Conservation (phyloP, 2,329 filamentous ascomycete species). For the Penicillium sp. region DNA sequence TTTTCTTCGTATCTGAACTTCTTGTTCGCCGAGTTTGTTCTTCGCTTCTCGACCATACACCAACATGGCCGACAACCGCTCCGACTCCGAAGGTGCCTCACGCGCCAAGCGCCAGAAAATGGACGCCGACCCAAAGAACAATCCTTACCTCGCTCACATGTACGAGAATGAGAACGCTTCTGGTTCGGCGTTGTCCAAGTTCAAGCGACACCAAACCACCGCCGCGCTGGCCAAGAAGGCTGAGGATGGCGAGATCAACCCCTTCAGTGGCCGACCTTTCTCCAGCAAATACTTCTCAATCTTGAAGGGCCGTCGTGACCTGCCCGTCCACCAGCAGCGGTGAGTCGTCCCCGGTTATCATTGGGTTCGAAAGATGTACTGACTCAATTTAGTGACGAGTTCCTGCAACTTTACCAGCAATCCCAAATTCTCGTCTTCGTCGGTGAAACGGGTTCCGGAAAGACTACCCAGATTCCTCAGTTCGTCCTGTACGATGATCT, state of each 20-base stretch:
- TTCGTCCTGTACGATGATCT: constrained; percentile 97
- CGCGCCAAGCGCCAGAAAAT: constrained; percentile 59
- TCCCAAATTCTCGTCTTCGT: constrained; percentile 98
- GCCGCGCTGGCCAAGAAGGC: constrained; percentile 69
- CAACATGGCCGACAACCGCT: constrained; percentile 60
- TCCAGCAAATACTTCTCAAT: constrained; percentile 89
- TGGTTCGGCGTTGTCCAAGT: constrained; percentile 59
- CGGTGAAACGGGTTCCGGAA: constrained; percentile 98
- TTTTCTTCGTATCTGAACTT: constrained; percentile 15
- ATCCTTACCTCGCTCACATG: constrained; percentile 92
- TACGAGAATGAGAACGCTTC: constrained; percentile 51
- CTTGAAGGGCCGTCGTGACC: constrained; percentile 75
- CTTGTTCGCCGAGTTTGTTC: constrained; percentile 13
- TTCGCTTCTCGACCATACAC: constrained; percentile 14
- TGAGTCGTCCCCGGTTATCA: constrained; percentile 42
- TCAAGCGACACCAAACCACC: constrained; percentile 80
- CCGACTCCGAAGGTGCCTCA: constrained; percentile 51
- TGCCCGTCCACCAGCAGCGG: constrained; percentile 91
- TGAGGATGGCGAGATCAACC: constrained; percentile 80
- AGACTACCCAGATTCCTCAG: constrained; percentile 98
- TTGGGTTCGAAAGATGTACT: constrained; percentile 1
- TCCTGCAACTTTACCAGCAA: constrained; percentile 87
- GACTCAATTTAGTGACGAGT: constrained; percentile 68
- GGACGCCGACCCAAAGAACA: constrained; percentile 56
- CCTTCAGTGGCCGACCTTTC: constrained; percentile 77